Percentiles rank a stretch among this genome's conserved stretches.
phyloP scores from a whole-genome alignment of 768 basidiomycete species.

The Psilocybe cubensis region DNA sequence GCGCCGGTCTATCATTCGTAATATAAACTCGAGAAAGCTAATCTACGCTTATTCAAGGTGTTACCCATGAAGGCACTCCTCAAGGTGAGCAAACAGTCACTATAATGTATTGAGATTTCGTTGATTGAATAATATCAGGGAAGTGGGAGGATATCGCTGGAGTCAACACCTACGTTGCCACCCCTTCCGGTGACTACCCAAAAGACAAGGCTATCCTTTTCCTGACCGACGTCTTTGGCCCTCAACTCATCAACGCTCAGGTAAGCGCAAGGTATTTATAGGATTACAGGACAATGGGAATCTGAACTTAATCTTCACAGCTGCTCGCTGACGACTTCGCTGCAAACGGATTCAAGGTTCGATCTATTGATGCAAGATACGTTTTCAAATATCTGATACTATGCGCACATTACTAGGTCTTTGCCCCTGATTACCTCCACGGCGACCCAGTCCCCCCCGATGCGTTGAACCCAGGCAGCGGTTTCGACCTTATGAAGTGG shows the following conservation, averaged over 20 bases:
- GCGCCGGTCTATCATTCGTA: background rate
- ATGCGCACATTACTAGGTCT: slow-evolving; percentile 29
- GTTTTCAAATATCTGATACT: background rate
- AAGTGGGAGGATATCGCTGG: slow-evolving; percentile 50
- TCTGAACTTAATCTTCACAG: slow-evolving; percentile 21
- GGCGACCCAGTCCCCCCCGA: slow-evolving; percentile 43
- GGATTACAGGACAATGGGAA: background rate
- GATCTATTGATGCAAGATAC: background rate
- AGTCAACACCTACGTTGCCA: slow-evolving; percentile 55
- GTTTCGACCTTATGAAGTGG: slow-evolving; percentile 48
- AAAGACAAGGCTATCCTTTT: slow-evolving; percentile 61
- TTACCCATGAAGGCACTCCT: slow-evolving; percentile 52
- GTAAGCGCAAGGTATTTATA: slow-evolving; percentile 31
- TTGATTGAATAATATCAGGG: slow-evolving; percentile 33
- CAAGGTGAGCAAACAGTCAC: slow-evolving; percentile 34
- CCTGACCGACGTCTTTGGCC: slow-evolving; percentile 57
- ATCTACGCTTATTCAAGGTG: slow-evolving; percentile 34
- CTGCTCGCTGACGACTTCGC: slow-evolving; percentile 47
- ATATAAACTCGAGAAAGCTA: background rate
- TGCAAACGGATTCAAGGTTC: slow-evolving; percentile 47
- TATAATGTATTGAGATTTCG: background rate
- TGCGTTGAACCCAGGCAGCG: slow-evolving; percentile 34
- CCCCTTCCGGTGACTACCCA: slow-evolving; percentile 50
- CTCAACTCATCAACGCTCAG: slow-evolving; percentile 47
- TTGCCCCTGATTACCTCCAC: slow-evolving; percentile 44